Evolutionary conservation across 495 filamentous ascomycete species (phyloP).

Genomic region (Penicillium robsamsonii): DNA sequence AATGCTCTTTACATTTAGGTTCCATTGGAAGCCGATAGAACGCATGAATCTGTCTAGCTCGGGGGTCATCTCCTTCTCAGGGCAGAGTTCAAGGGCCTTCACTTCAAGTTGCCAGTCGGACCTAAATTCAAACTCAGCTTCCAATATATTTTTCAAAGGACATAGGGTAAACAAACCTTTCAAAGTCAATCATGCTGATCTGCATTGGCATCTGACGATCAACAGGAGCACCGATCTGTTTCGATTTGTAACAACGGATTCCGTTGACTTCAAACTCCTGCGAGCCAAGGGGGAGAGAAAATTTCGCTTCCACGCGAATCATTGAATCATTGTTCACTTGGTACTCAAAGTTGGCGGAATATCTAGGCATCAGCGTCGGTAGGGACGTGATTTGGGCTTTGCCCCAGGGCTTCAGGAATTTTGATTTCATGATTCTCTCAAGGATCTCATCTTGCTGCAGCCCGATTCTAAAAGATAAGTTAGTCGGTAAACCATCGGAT

Average conservation of each 20-base stretch:
- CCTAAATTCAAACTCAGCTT: conserved; percentile 21
- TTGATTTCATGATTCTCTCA: conserved; percentile 26
- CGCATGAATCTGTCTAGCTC: conserved; percentile 29
- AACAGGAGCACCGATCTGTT: conserved; percentile 14
- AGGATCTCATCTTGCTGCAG: conserved; percentile 27
- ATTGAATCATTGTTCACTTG: conserved; percentile 21
- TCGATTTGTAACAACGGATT: conserved; percentile 36
- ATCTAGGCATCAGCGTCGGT: conserved; percentile 26
- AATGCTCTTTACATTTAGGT: conserved; percentile 17
- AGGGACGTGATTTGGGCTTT: conserved; percentile 31
- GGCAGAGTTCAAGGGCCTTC: conserved; percentile 31
- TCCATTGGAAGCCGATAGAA: conserved; percentile 22
- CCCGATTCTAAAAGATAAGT: conserved; percentile 20
- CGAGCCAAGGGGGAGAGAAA: conserved; percentile 22
- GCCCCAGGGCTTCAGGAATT: conserved; percentile 49
- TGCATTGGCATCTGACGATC: conserved; percentile 32
- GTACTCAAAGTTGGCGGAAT: conserved; percentile 47
- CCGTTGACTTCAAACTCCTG: conserved; percentile 32
- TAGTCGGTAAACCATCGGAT: background rate
- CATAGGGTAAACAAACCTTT: conserved; percentile 21
- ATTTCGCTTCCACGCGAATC: conserved; percentile 42
- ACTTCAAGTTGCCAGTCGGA: conserved; percentile 43
- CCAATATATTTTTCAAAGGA: background rate
- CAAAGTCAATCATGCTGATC: conserved; percentile 35
- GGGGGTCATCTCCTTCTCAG: conserved; percentile 26